Percentiles rank a stretch among this genome's conserved stretches.
Conservation (phyloP, 371 early-diverging fungal genomes). For the Mucor irregularis region DNA sequence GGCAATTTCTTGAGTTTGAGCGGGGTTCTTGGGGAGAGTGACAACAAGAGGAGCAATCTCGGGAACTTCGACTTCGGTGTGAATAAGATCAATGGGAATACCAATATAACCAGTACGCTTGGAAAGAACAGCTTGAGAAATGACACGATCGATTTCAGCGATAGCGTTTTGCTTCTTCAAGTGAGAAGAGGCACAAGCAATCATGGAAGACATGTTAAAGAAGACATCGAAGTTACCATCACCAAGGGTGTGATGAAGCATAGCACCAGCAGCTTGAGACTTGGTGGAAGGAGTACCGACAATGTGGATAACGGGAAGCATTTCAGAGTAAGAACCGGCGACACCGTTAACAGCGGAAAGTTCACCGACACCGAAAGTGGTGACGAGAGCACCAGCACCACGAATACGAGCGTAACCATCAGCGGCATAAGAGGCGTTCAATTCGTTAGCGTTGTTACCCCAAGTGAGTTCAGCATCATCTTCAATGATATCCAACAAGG, state of each 20-base stretch:
- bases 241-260: slow-evolving; percentile 58
- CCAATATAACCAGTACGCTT: slow-evolving; percentile 51
- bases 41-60: slow-evolving; percentile 23
- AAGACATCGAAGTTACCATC: slow-evolving; percentile 55
- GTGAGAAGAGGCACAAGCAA: slow-evolving; percentile 43
- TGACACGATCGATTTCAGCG: slow-evolving; percentile 45
- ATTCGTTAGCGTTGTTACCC: slow-evolving; percentile 47
- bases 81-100: slow-evolving; percentile 49
- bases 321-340: slow-evolving; percentile 57
- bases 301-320: slow-evolving; percentile 58
- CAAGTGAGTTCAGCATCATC: slow-evolving; percentile 39
- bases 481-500: slow-evolving; percentile 33
- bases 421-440: slow-evolving; percentile 55
- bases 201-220: slow-evolving; percentile 37
- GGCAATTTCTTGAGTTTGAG: slow-evolving; percentile 30
- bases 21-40: slow-evolving; percentile 27
- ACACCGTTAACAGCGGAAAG: slow-evolving; percentile 50
- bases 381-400: slow-evolving; percentile 44
- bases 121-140: slow-evolving; percentile 20
- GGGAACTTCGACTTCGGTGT: slow-evolving; percentile 28
- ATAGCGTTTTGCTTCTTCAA: slow-evolving; percentile 34
- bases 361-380: slow-evolving; percentile 64
- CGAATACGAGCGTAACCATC: slow-evolving; percentile 55
- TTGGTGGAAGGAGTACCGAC: slow-evolving; percentile 52
- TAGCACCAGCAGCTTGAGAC: slow-evolving; percentile 43